phyloP scores from a whole-genome alignment of 2,329 filamentous ascomycete species.

The Daldinia sp. region DNA sequence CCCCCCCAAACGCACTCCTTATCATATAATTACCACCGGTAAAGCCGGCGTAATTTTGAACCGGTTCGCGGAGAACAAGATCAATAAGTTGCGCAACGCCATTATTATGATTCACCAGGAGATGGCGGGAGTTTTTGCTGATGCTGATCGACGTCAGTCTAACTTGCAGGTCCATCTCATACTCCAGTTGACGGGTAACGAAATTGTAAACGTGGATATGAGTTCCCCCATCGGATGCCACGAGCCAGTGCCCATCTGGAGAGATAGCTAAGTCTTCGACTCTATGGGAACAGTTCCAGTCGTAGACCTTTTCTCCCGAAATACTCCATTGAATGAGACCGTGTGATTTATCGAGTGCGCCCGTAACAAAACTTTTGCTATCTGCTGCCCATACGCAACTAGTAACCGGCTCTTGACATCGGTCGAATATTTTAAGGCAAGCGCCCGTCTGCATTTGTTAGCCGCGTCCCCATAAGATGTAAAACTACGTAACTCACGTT shows the following conservation, averaged over 20 bases:
- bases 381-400: slow-evolving; percentile 91
- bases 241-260: slow-evolving; percentile 80
- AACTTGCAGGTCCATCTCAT: slow-evolving; percentile 75
- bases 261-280: slow-evolving; percentile 90
- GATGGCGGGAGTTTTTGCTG: slow-evolving; percentile 80
- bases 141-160: slow-evolving; percentile 84
- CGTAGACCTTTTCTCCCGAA: slow-evolving; percentile 70
- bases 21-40: slow-evolving; percentile 83
- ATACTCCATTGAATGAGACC: slow-evolving; percentile 79
- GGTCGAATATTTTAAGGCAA: slow-evolving; percentile 72
- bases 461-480: slow-evolving; percentile 6
- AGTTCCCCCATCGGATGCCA: slow-evolving; percentile 78
- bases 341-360: slow-evolving; percentile 75
- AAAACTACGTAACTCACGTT: slow-evolving; percentile 62
- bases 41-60: slow-evolving; percentile 81
- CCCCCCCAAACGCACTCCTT: slow-evolving; percentile 85
- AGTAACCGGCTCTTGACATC: slow-evolving; percentile 86
- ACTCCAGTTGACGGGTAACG: slow-evolving; percentile 77
- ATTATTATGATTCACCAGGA: slow-evolving; percentile 85
- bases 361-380: slow-evolving; percentile 81
- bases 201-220: slow-evolving; percentile 87
- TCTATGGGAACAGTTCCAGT: slow-evolving; percentile 78
- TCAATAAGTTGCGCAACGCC: slow-evolving; percentile 84
- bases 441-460: slow-evolving; percentile 67
- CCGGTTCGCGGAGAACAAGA: slow-evolving; percentile 76